phyloP scores from a whole-genome alignment of 176 grass and related monocot genomes.

The Musa schizocarpa region DNA sequence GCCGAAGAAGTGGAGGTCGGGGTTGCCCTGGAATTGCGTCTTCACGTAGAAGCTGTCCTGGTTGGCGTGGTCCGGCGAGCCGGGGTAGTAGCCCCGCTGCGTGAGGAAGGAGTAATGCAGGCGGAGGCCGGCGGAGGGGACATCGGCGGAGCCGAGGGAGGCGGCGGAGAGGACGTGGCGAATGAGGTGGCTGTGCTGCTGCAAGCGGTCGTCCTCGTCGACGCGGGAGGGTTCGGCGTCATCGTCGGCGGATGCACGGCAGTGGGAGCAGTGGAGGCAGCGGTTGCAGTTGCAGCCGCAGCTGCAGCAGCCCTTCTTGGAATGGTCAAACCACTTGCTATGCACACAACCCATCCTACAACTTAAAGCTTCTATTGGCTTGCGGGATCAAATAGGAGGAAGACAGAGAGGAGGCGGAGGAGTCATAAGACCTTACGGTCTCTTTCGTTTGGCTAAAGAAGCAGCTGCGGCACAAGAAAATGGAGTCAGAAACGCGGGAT shows the following conservation, averaged over 20 bases:
- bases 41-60: constrained; percentile 54
- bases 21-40: constrained; percentile 44
- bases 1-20: constrained; percentile 71
- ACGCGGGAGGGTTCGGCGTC: too few relatives aligned
- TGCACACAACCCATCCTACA: background rate
- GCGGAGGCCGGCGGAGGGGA: constrained; percentile 41
- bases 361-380: too few relatives aligned
- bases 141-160: constrained; percentile 17
- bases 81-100: constrained; percentile 60
- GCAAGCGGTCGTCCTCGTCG: background rate
- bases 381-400: too few relatives aligned
- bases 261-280: too few relatives aligned
- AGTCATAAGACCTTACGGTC: too few relatives aligned
- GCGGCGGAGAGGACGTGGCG: too few relatives aligned
- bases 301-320: background rate
- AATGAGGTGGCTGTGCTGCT: background rate
- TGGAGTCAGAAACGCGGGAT: too few relatives aligned
- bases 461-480: too few relatives aligned
- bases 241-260: too few relatives aligned
- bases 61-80: constrained; percentile 52
- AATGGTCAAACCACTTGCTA: background rate
- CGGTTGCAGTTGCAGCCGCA: background rate
- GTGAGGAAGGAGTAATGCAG: constrained; percentile 59
- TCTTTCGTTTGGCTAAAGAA: too few relatives aligned
- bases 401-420: too few relatives aligned